Evolutionary conservation across 768 basidiomycete genomes (phyloP).

Genomic region (Ramaria sp.): DNA sequence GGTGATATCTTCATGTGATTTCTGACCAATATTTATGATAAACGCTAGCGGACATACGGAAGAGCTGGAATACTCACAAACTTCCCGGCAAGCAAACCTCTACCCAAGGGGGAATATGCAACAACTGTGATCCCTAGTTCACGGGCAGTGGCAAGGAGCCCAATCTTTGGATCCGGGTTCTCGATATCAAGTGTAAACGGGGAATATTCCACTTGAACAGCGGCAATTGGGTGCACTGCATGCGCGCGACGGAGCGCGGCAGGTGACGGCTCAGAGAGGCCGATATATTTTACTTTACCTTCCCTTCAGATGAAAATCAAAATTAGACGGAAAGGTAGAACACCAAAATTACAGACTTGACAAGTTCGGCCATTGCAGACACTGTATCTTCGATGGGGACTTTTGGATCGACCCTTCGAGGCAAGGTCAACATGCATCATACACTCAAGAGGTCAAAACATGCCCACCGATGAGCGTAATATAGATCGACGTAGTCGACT

Average conservation of each 20-base stretch:
- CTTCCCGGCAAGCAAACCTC: slow-evolving; percentile 38
- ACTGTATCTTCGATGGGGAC: slow-evolving; percentile 12
- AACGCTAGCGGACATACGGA: not conserved
- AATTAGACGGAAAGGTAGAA: too few species aligned
- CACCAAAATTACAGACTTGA: slow-evolving; percentile 18
- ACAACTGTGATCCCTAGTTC: slow-evolving; percentile 41
- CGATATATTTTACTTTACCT: slow-evolving; percentile 41
- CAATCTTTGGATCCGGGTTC: slow-evolving; percentile 24
- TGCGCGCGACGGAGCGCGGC: slow-evolving; percentile 38
- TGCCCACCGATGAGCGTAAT: slow-evolving; percentile 31
- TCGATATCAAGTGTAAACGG: slow-evolving; percentile 40
- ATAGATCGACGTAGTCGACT: slow-evolving; percentile 33
- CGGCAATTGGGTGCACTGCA: slow-evolving; percentile 38
- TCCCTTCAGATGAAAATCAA: slow-evolving; percentile 17
- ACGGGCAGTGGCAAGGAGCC: slow-evolving; percentile 32
- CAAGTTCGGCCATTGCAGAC: slow-evolving; percentile 18
- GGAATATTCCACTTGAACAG: slow-evolving; percentile 42
- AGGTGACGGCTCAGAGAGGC: slow-evolving; percentile 42
- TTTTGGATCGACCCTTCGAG: slow-evolving; percentile 1
- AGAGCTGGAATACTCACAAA: slow-evolving; percentile 21
- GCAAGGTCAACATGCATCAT: not conserved
- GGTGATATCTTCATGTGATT: slow-evolving; percentile 31
- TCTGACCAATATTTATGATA: slow-evolving; percentile 13
- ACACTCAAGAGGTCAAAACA: not conserved
- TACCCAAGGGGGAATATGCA: slow-evolving; percentile 43